phyloP scores from a whole-genome alignment of 768 basidiomycete species.

The Zangia roseola region DNA sequence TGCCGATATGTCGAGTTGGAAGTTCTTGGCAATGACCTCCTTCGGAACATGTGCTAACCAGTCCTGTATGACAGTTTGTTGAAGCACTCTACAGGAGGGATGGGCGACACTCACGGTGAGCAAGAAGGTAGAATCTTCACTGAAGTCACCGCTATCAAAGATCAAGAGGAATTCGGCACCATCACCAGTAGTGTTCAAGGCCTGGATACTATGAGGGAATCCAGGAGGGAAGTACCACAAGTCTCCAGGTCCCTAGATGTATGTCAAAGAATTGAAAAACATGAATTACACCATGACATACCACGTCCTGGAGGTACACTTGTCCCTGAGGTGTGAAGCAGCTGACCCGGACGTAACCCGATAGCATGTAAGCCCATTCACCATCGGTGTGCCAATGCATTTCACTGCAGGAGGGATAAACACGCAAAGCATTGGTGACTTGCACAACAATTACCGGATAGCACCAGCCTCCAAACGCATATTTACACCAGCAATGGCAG shows the following conservation, averaged over 20 bases:
- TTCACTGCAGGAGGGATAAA: conserved; percentile 31
- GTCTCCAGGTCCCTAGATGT: conserved; percentile 37
- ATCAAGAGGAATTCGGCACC: conserved; percentile 55
- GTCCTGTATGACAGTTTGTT: conserved; percentile 39
- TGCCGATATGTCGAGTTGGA: conserved; percentile 44
- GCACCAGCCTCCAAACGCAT: conserved; percentile 44
- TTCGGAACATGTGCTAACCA: conserved; percentile 66
- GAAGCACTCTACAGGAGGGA: not conserved
- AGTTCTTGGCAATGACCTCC: conserved; percentile 64
- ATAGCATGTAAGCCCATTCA: conserved; percentile 54
- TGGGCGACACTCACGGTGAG: conserved; percentile 21
- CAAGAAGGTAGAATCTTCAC: conserved; percentile 58
- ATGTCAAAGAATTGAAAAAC: conserved; percentile 12
- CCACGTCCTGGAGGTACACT: conserved; percentile 52
- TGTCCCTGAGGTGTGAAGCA: conserved; percentile 53
- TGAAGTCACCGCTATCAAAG: conserved; percentile 44
- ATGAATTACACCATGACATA: conserved; percentile 29
- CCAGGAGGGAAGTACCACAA: conserved; percentile 63
- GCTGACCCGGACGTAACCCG: conserved; percentile 48
- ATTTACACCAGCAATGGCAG: conserved; percentile 38
- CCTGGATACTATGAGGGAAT: conserved; percentile 54
- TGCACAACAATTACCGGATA: conserved; percentile 31
- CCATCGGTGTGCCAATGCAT: conserved; percentile 44
- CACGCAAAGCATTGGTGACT: not conserved
- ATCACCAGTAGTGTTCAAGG: conserved; percentile 43